Conservation (phyloP, 192 early-diverging fungal species). For the Entomortierella lignicola region DNA sequence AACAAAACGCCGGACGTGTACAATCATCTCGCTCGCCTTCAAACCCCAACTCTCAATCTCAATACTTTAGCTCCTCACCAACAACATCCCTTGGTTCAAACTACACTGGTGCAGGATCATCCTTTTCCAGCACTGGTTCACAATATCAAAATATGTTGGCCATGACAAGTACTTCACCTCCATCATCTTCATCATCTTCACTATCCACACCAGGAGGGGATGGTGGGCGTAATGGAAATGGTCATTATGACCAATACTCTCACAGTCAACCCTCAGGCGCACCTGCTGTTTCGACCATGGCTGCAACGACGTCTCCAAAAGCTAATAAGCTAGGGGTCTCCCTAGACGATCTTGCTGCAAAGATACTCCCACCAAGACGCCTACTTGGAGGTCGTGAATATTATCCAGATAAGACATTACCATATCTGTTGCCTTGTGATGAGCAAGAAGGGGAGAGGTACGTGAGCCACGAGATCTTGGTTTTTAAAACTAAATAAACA, state of each 20-base stretch:
- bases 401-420: constrained; percentile 44
- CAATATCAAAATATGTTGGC: constrained; percentile 31
- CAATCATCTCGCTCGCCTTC: constrained; percentile 10
- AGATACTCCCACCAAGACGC: constrained; percentile 36
- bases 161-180: constrained; percentile 35
- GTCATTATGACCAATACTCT: constrained; percentile 6
- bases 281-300: background rate
- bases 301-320: background rate
- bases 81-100: constrained; percentile 26
- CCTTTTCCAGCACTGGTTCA: constrained; percentile 37
- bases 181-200: constrained; percentile 42
- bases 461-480: background rate
- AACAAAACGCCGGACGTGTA: background rate
- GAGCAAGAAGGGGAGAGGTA: constrained; percentile 52
- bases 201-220: background rate
- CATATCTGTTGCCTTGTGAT: constrained; percentile 51
- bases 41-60: background rate
- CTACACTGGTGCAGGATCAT: constrained; percentile 19
- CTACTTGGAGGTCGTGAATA: constrained; percentile 43
- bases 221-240: background rate
- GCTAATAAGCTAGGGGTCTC: constrained; percentile 11
- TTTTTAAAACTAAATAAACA: background rate
- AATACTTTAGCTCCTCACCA: constrained; percentile 12
- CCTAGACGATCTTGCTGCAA: constrained; percentile 33
- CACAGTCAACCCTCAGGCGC: constrained; percentile 1